Evolutionary conservation across 257 asterid species (phyloP).

Genomic region (Ajuga chamaepitys): DNA sequence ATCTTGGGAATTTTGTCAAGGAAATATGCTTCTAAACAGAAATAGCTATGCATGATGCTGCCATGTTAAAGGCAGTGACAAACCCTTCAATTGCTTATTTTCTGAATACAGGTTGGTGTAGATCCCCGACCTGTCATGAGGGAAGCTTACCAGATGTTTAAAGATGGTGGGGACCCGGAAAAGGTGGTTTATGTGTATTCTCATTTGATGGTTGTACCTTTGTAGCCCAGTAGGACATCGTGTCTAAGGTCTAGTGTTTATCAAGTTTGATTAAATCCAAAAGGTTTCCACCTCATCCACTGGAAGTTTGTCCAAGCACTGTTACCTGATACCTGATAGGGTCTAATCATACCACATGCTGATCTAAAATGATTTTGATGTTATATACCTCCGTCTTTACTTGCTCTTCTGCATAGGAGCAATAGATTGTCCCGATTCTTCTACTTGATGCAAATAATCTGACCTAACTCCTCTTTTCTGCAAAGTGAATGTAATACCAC

Average conservation of each 20-base stretch:
- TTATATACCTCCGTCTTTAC: too few relatives aligned
- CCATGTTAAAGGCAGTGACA: neutral
- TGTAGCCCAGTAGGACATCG: conserved; percentile 1
- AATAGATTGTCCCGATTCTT: too few relatives aligned
- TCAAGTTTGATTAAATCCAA: neutral
- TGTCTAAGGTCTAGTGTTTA: neutral
- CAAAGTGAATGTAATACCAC: too few relatives aligned
- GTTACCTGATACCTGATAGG: too few relatives aligned
- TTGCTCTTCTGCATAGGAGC: too few relatives aligned
- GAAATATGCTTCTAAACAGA: neutral
- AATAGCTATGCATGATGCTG: neutral
- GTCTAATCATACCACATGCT: too few relatives aligned
- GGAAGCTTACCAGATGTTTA: conserved; percentile 65
- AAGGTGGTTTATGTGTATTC: conserved; percentile 41
- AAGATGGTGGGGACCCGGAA: conserved; percentile 84
- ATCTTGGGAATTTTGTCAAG: neutral
- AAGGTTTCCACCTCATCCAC: neutral
- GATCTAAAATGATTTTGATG: too few relatives aligned
- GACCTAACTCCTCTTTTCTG: too few relatives aligned
- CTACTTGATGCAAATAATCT: too few relatives aligned
- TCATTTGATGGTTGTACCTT: conserved; percentile 1
- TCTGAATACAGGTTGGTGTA: conserved; percentile 54
- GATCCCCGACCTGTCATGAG: conserved; percentile 83
- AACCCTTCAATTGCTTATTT: conserved; percentile 12
- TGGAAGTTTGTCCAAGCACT: too few relatives aligned